Evolutionary conservation across 2,329 filamentous ascomycete species (phyloP).

Genomic region (Diplodia mutila): DNA sequence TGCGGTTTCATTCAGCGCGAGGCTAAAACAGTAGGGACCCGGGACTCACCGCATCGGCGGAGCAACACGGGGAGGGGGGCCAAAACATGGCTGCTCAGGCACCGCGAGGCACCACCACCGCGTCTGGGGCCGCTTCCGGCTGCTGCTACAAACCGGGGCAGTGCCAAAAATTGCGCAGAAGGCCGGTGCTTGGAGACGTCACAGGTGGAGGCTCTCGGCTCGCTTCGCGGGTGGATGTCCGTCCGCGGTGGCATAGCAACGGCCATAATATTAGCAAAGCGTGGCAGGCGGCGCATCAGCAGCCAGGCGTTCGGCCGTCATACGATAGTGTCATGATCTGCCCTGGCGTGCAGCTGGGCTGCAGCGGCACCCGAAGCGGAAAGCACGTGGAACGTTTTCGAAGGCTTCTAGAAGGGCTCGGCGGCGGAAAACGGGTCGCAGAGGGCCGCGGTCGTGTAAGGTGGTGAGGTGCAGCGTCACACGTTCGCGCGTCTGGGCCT

Average conservation of each 20-base stretch:
- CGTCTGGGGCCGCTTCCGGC: slow-evolving; percentile 4
- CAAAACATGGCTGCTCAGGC: background rate
- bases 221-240: slow-evolving; percentile 6
- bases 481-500: background rate
- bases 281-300: slow-evolving; percentile 12
- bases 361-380: slow-evolving; percentile 14
- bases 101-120: background rate
- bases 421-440: slow-evolving; percentile 7
- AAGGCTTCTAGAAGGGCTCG: slow-evolving; percentile 12
- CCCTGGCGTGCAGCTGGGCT: slow-evolving; percentile 20
- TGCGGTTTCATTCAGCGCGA: background rate
- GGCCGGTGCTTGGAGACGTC: slow-evolving; percentile 6
- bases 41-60: slow-evolving; percentile 18
- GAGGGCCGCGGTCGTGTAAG: background rate
- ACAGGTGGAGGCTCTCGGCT: slow-evolving; percentile 19
- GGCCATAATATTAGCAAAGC: slow-evolving; percentile 13
- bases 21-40: background rate
- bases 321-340: slow-evolving; percentile 25
- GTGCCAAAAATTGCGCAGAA: slow-evolving; percentile 17
- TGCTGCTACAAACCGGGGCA: no score
- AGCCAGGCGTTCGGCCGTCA: slow-evolving; percentile 19
- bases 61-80: background rate
- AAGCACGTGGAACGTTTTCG: no score
- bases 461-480: slow-evolving; percentile 5
- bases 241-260: slow-evolving; percentile 18